phyloP scores from a whole-genome alignment of 2,329 filamentous ascomycete genomes.

The Nemania diffusa region DNA sequence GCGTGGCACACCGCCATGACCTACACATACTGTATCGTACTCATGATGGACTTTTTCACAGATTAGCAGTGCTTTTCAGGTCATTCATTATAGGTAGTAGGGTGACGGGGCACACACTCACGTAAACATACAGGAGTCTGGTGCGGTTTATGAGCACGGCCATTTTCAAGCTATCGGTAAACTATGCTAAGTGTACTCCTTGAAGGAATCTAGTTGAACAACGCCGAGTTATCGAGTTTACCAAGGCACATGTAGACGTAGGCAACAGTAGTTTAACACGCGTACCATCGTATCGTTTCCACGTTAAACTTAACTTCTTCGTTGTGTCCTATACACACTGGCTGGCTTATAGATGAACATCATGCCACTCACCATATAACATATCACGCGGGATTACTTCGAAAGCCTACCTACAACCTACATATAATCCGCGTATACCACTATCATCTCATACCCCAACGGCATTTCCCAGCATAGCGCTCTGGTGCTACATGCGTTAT shows the following conservation, averaged over 20 bases:
- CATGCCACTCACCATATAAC: not conserved
- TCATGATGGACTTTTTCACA: not conserved
- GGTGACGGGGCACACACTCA: not conserved
- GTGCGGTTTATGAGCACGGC: not conserved
- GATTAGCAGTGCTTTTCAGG: not conserved
- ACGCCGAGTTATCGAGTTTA: not conserved
- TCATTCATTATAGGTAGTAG: not conserved
- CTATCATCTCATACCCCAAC: not conserved
- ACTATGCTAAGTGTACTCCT: no score
- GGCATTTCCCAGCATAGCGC: not conserved
- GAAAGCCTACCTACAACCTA: not conserved
- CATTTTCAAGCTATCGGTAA: not conserved
- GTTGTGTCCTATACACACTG: not conserved
- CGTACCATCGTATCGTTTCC: not conserved
- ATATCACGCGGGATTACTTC: not conserved
- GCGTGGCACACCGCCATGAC: not conserved
- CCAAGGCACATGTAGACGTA: not conserved
- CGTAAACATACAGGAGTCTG: not conserved
- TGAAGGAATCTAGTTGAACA: not conserved
- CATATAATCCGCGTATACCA: not conserved
- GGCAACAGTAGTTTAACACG: not conserved
- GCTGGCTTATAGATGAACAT: not conserved
- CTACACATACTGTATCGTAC: not conserved
- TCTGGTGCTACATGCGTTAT: not conserved
- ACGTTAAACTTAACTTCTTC: not conserved